Evolutionary conservation across 2,329 filamentous ascomycete genomes (phyloP).

Genomic region (Seiridium unicorne): DNA sequence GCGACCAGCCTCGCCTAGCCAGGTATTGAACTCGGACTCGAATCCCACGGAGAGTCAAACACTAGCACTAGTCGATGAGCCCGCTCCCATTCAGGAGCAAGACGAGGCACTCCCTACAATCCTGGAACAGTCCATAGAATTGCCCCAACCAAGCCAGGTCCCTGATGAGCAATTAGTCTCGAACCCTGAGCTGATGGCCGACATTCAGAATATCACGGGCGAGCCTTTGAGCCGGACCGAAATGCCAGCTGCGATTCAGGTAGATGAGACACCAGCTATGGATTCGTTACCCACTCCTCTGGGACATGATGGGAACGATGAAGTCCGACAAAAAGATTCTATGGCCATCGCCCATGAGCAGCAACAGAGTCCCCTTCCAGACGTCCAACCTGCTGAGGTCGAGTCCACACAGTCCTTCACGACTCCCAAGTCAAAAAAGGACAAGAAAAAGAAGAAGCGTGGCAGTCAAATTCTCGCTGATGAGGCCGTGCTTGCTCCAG

Average conservation of each 20-base stretch:
- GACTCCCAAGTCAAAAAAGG: constrained; percentile 32
- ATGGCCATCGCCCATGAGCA: background rate
- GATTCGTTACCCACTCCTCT: too few species aligned
- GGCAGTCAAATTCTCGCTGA: constrained; percentile 5
- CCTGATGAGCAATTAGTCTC: background rate
- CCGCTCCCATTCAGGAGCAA: background rate
- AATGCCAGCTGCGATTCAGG: background rate
- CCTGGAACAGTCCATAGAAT: background rate
- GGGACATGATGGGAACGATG: background rate
- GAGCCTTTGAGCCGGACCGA: background rate
- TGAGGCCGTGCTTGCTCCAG: background rate
- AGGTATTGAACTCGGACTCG: background rate
- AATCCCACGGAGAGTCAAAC: background rate
- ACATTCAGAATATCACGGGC: background rate
- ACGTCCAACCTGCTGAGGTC: background rate
- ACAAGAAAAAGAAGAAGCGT: constrained; percentile 29
- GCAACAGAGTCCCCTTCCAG: background rate
- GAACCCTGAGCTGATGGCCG: background rate
- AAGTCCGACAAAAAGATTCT: background rate
- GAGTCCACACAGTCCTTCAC: too few species aligned
- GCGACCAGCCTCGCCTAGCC: background rate
- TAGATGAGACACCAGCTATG: background rate
- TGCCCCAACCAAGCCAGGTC: background rate
- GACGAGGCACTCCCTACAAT: background rate
- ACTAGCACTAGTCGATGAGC: background rate